These are phyloP conservation scores for Paraleonurus japonicus DNA, from an alignment of 257 asterid genomes.

Conservation along the genomic window DNA sequence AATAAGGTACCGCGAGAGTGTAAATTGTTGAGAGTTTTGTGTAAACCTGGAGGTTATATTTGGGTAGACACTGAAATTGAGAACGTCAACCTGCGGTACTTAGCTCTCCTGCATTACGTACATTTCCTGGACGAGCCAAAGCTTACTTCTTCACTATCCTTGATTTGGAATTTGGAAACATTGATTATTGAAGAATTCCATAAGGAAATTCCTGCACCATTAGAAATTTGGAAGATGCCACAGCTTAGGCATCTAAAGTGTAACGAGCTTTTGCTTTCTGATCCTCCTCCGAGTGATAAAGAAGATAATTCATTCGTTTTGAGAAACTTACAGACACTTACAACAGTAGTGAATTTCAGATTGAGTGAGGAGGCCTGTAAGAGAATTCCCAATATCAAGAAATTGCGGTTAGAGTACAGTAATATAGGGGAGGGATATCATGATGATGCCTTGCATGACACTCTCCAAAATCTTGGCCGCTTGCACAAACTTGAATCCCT, in stretches of 20 bases:
- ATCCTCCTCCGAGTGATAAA: background rate
- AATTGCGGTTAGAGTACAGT: background rate
- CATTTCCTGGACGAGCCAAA: background rate
- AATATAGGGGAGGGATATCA: too few species aligned
- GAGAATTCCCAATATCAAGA: conserved; percentile 8
- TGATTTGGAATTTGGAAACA: conserved; percentile 10
- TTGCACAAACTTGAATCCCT: background rate
- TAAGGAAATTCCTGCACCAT: background rate
- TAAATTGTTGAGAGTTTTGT: background rate
- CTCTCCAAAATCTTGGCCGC: background rate
- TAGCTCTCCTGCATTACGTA: too few species aligned
- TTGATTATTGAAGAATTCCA: background rate
- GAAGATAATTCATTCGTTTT: background rate
- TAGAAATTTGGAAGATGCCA: conserved; percentile 3
- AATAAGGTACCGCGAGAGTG: background rate
- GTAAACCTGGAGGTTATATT: background rate
- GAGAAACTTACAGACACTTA: conserved; percentile 2
- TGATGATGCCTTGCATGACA: background rate
- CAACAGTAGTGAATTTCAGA: background rate
- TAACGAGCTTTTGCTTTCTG: background rate
- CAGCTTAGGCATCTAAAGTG: background rate
- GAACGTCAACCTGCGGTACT: background rate
- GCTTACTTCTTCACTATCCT: background rate
- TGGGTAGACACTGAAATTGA: background rate
- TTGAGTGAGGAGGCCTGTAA: conserved; percentile 1